phyloP scores from a whole-genome alignment of 441 rosid species.

The Populus hybrid region DNA sequence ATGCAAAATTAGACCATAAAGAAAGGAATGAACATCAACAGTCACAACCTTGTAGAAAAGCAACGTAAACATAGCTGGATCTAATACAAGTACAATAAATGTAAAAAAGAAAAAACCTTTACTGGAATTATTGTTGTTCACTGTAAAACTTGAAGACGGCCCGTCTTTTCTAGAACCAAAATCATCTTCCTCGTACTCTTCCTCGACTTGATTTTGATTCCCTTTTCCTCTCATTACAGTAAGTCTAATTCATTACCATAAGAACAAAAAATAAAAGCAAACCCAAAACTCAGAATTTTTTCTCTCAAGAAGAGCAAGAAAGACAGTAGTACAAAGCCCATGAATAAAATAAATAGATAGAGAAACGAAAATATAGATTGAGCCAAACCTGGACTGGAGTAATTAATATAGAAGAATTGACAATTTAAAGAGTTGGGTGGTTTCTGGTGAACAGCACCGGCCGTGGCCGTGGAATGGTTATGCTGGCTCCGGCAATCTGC shows the following conservation, averaged over 20 bases:
- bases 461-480: not conserved
- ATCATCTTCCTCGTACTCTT: slow-evolving; percentile 80
- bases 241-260: not conserved
- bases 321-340: not conserved
- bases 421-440: not conserved
- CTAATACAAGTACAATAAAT: slow-evolving; percentile 15
- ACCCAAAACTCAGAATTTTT: slow-evolving; percentile 5
- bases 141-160: slow-evolving; percentile 36
- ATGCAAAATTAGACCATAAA: not conserved
- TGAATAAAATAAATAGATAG: not conserved
- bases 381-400: not conserved
- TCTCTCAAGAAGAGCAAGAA: not conserved
- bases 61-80: slow-evolving; percentile 25
- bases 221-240: slow-evolving; percentile 77
- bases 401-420: not conserved
- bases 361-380: not conserved
- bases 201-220: slow-evolving; percentile 68
- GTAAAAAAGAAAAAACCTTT: slow-evolving; percentile 30
- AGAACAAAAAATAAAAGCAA: not conserved
- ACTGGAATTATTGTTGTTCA: slow-evolving; percentile 17
- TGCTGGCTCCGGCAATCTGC: slow-evolving; percentile 2
- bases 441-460: not conserved
- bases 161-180: slow-evolving; percentile 57
- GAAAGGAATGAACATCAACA: not conserved
- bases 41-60: not conserved